phyloP scores from a whole-genome alignment of 2,329 filamentous ascomycete species.

The Fusarium sp. region DNA sequence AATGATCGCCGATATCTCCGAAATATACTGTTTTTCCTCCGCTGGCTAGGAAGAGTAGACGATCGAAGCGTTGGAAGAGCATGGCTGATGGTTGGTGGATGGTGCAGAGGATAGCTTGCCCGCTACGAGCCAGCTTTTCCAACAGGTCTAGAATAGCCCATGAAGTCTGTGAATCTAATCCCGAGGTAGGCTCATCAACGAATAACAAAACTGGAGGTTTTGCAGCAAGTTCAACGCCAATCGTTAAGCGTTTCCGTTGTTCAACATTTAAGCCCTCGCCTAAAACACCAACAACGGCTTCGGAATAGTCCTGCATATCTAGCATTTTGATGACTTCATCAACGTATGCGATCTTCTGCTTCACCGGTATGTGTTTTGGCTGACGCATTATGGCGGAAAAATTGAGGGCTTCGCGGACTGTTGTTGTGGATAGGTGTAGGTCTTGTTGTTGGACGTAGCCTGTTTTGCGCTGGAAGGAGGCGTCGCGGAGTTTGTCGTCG shows the following conservation, averaged over 20 bases:
- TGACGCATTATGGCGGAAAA: slow-evolving; percentile 88
- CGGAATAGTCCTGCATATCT: slow-evolving; percentile 69
- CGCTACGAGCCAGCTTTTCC: slow-evolving; percentile 62
- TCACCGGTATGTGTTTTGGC: slow-evolving; percentile 69
- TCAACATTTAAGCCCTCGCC: slow-evolving; percentile 68
- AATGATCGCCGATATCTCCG: slow-evolving; percentile 67
- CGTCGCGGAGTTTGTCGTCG: slow-evolving; percentile 70
- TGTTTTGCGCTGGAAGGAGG: slow-evolving; percentile 85
- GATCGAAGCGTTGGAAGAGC: slow-evolving; percentile 63
- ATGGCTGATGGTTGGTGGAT: slow-evolving; percentile 62
- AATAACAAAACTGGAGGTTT: slow-evolving; percentile 65
- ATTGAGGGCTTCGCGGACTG: slow-evolving; percentile 82
- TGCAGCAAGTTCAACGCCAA: slow-evolving; percentile 63
- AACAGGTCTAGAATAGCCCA: slow-evolving; percentile 68
- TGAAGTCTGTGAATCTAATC: slow-evolving; percentile 67
- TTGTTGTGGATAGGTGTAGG: slow-evolving; percentile 80
- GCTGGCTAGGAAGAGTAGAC: slow-evolving; percentile 66
- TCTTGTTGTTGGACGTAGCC: slow-evolving; percentile 92
- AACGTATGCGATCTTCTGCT: slow-evolving; percentile 83
- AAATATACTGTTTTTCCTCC: slow-evolving; percentile 74
- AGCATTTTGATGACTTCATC: slow-evolving; percentile 76
- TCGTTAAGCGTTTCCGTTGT: slow-evolving; percentile 66
- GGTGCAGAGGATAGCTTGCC: slow-evolving; percentile 60
- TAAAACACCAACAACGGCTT: slow-evolving; percentile 68
- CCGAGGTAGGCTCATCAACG: slow-evolving; percentile 66